Percentiles rank a stretch among this genome's conserved stretches.
Evolutionary conservation across 176 grass and related monocot genomes (phyloP).

Genomic region (Eragrostis nindensis): DNA sequence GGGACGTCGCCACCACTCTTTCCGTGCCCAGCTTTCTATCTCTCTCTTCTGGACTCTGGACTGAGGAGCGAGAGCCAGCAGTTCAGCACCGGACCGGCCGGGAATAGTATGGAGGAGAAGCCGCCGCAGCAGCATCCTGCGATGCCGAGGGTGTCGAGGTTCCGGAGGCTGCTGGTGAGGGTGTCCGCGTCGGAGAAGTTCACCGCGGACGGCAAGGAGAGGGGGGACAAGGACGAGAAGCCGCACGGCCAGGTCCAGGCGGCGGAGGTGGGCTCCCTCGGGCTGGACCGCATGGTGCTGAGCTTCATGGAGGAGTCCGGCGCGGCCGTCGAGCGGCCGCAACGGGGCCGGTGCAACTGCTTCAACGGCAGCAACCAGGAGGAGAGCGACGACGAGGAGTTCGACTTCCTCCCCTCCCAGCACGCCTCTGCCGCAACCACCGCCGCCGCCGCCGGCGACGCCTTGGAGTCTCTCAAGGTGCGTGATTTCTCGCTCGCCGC

Average conservation of each 20-base stretch:
- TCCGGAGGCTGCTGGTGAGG: slow-evolving; percentile 71
- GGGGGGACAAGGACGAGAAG: slow-evolving; percentile 61
- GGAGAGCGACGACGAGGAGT: slow-evolving; percentile 77
- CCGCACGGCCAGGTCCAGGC: slow-evolving; percentile 22
- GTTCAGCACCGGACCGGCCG: background rate
- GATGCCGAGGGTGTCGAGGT: slow-evolving; percentile 49
- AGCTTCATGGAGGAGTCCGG: slow-evolving; percentile 77
- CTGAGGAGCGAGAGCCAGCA: background rate
- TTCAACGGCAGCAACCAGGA: slow-evolving; percentile 84
- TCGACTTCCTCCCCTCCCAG: slow-evolving; percentile 58
- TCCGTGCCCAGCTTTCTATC: background rate
- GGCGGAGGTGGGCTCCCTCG: slow-evolving; percentile 53
- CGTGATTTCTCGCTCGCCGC: background rate
- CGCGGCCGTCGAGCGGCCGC: slow-evolving; percentile 59
- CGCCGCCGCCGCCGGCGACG: slow-evolving; percentile 40
- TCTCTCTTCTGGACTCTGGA: too few species aligned
- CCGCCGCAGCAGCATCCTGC: slow-evolving; percentile 15
- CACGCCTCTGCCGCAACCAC: background rate
- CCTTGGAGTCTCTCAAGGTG: slow-evolving; percentile 74
- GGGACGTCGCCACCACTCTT: slow-evolving; percentile 33
- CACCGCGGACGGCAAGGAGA: slow-evolving; percentile 44
- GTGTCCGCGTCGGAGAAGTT: slow-evolving; percentile 51
- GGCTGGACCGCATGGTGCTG: slow-evolving; percentile 83
- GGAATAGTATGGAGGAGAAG: slow-evolving; percentile 48
- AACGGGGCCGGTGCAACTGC: slow-evolving; percentile 80